A percentile compares a stretch with the other conserved stretches of the same genome.
phyloP scores from a whole-genome alignment of 106 monocot species.

The Phalaenopsis equestris region DNA sequence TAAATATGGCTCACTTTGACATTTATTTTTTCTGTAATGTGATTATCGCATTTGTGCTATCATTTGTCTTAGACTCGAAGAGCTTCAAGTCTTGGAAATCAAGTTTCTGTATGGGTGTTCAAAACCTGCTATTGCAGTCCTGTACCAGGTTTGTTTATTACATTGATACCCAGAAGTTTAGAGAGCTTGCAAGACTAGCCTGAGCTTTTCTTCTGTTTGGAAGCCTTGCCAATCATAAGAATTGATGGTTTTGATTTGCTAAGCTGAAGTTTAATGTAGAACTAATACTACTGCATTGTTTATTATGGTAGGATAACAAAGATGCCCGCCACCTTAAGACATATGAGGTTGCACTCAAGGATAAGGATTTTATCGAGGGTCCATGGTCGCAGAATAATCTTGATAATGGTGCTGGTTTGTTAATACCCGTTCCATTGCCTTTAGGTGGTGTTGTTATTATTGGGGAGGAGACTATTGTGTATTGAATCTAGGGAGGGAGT shows the following conservation, averaged over 20 bases:
- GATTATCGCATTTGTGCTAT: neutral
- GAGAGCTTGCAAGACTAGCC: neutral
- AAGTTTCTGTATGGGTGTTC: slow-evolving; percentile 96
- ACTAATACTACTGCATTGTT: slow-evolving; percentile 1
- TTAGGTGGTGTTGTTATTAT: slow-evolving; percentile 98
- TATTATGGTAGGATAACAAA: slow-evolving; percentile 71
- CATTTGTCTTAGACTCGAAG: slow-evolving; percentile 67
- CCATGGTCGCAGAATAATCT: slow-evolving; percentile 97
- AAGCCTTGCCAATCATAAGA: neutral
- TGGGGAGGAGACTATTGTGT: slow-evolving; percentile 98
- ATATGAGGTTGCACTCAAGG: slow-evolving; percentile 95
- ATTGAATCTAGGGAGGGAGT: too few species aligned
- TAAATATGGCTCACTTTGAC: neutral
- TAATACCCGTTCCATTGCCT: slow-evolving; percentile 95
- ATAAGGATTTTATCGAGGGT: slow-evolving; percentile 97
- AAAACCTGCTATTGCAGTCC: slow-evolving; percentile 90
- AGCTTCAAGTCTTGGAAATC: slow-evolving; percentile 98
- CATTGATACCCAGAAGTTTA: neutral
- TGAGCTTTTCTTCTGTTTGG: neutral
- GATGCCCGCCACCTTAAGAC: slow-evolving; percentile 99
- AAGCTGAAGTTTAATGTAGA: neutral
- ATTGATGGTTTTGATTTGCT: neutral
- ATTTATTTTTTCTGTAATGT: neutral
- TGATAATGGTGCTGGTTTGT: slow-evolving; percentile 89
- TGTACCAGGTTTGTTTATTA: slow-evolving; percentile 69